phyloP scores from a whole-genome alignment of 108 stramenopile genomes.

The Cyclotella cryptica region DNA sequence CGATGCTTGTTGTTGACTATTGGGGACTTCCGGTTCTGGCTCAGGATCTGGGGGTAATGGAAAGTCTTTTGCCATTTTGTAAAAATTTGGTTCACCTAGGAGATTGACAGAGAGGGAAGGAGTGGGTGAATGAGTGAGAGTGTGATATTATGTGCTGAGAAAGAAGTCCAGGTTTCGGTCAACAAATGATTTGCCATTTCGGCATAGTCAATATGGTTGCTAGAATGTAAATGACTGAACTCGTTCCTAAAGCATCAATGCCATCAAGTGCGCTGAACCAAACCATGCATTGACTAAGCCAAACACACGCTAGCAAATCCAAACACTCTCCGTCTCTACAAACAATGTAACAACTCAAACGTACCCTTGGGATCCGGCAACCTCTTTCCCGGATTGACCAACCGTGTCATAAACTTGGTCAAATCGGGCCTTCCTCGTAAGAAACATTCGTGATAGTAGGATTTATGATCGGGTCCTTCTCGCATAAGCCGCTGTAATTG shows the following conservation, averaged over 20 bases:
- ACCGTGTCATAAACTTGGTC: slow-evolving; percentile 38
- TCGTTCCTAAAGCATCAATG: no score
- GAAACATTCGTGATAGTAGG: slow-evolving; percentile 57
- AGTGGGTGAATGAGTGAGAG: not conserved
- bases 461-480: slow-evolving; percentile 43
- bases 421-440: slow-evolving; percentile 46
- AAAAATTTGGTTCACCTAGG: slow-evolving; percentile 19
- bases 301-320: no score
- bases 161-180: no score
- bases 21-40: not conserved
- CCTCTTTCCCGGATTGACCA: slow-evolving; percentile 40
- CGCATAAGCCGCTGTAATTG: slow-evolving; percentile 8
- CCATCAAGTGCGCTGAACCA: not conserved
- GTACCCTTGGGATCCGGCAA: slow-evolving; percentile 34
- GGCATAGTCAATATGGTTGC: no score
- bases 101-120: not conserved
- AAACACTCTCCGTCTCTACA: no score
- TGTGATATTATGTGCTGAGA: no score
- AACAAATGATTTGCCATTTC: no score
- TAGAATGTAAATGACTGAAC: no score
- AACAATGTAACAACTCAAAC: not conserved
- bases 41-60: slow-evolving; percentile 18
- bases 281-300: not conserved
- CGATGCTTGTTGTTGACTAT: not conserved
- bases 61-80: slow-evolving; percentile 18